Evolutionary conservation across 2,329 filamentous ascomycete genomes (phyloP).

Genomic region (Knoxdaviesia proteae): DNA sequence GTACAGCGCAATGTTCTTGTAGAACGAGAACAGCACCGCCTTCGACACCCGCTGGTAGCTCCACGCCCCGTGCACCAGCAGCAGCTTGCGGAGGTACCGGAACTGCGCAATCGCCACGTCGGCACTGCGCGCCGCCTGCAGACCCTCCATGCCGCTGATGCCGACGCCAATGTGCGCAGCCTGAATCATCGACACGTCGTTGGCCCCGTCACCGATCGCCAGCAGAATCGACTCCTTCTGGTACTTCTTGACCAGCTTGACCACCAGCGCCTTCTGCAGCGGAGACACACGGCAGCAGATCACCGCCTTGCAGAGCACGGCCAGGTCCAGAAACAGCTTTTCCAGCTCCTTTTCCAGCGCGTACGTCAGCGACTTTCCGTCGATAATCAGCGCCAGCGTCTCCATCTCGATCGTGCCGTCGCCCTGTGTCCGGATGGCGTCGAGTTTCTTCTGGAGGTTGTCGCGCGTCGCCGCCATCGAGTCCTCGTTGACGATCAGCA

Average conservation of each 20-base stretch:
- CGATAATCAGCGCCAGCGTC: slow-evolving; percentile 77
- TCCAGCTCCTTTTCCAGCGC: slow-evolving; percentile 88
- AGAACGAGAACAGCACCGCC: slow-evolving; percentile 95
- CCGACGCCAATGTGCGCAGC: slow-evolving; percentile 94
- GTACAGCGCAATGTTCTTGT: slow-evolving; percentile 97
- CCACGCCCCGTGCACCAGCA: slow-evolving; percentile 92
- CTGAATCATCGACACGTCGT: slow-evolving; percentile 99
- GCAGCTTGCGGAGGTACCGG: slow-evolving; percentile 77
- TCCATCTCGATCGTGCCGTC: slow-evolving; percentile 62
- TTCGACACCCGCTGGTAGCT: slow-evolving; percentile 94
- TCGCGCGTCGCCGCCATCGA: slow-evolving; percentile 56
- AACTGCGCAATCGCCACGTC: slow-evolving; percentile 95
- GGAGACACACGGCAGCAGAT: slow-evolving; percentile 96
- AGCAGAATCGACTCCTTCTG: slow-evolving; percentile 80
- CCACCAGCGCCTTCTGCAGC: slow-evolving; percentile 87
- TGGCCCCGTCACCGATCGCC: slow-evolving; percentile 91
- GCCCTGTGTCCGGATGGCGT: slow-evolving; percentile 70
- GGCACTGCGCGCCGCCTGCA: slow-evolving; percentile 86
- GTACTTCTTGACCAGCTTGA: slow-evolving; percentile 88
- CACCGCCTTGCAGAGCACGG: slow-evolving; percentile 94
- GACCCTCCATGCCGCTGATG: slow-evolving; percentile 90
- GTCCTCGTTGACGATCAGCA: slow-evolving; percentile 92
- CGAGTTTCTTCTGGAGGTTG: slow-evolving; percentile 82
- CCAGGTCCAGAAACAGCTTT: slow-evolving; percentile 79
- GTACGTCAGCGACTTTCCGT: slow-evolving; percentile 85